These are phyloP conservation scores for Acephala macrosclerotiorum DNA, from an alignment of 2,329 filamentous ascomycete genomes.

Conservation along the genomic window DNA sequence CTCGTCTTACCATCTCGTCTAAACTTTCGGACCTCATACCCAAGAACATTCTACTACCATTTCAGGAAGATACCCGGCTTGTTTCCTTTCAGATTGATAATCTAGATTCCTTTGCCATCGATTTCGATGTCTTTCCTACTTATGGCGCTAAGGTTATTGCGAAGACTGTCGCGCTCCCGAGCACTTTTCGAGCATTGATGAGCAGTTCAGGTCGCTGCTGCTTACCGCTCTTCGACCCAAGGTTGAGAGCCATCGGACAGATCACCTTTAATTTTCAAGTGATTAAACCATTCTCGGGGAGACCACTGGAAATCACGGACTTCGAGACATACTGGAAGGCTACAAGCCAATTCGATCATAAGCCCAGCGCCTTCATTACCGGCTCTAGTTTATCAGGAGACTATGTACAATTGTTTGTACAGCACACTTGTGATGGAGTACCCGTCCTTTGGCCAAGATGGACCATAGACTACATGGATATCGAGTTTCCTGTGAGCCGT, in stretches of 20 bases:
- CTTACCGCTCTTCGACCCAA: slow-evolving; percentile 90
- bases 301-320: slow-evolving; percentile 94
- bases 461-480: slow-evolving; percentile 76
- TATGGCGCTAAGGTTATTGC: slow-evolving; percentile 98
- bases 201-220: slow-evolving; percentile 83
- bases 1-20: slow-evolving; percentile 93
- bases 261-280: slow-evolving; percentile 95
- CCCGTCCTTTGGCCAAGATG: slow-evolving; percentile 89
- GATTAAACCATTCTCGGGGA: slow-evolving; percentile 93
- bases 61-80: slow-evolving; percentile 93
- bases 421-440: slow-evolving; percentile 86
- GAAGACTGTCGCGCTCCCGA: slow-evolving; percentile 90
- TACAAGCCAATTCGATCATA: slow-evolving; percentile 88
- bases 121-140: slow-evolving; percentile 97
- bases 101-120: slow-evolving; percentile 88
- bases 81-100: slow-evolving; percentile 97
- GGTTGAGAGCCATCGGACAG: slow-evolving; percentile 89
- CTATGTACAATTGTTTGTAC: slow-evolving; percentile 90
- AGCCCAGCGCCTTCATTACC: slow-evolving; percentile 86
- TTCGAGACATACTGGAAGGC: slow-evolving; percentile 99
- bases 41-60: slow-evolving; percentile 92
- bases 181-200: slow-evolving; percentile 78
- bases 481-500: slow-evolving; percentile 83
- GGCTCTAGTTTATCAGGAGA: slow-evolving; percentile 96
- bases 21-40: slow-evolving; percentile 96